Conservation (phyloP, 768 basidiomycete genomes). For the Suillus spraguei region DNA sequence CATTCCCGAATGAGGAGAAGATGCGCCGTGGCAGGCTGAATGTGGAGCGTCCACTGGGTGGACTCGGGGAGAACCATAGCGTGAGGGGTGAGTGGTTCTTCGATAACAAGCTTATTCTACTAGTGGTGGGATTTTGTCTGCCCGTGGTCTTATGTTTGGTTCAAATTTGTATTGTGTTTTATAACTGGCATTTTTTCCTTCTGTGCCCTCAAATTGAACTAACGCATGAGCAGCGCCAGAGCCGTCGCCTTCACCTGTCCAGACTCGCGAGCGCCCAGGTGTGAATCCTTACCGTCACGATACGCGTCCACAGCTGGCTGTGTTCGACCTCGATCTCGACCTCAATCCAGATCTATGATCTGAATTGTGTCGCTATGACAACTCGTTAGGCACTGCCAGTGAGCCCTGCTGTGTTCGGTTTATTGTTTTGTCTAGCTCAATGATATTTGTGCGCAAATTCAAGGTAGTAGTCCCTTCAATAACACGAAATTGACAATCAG, state of each 20-base stretch:
- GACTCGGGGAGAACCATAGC: slow-evolving; percentile 81
- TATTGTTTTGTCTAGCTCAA: not conserved
- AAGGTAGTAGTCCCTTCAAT: not conserved
- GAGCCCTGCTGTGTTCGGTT: not conserved
- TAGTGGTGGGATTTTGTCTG: not conserved
- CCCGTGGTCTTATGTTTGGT: not conserved
- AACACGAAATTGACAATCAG: no score
- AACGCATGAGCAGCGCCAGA: slow-evolving; percentile 51
- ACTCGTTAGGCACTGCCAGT: not conserved
- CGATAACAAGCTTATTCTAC: slow-evolving; percentile 8
- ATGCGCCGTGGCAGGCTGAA: slow-evolving; percentile 84
- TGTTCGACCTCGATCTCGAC: slow-evolving; percentile 83
- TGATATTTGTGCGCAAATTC: not conserved
- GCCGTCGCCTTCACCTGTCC: slow-evolving; percentile 54
- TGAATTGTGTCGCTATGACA: not conserved
- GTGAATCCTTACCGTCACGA: slow-evolving; percentile 76
- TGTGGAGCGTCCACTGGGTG: slow-evolving; percentile 76
- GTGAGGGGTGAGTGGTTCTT: slow-evolving; percentile 59
- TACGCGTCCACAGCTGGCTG: slow-evolving; percentile 57
- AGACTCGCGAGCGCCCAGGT: slow-evolving; percentile 50
- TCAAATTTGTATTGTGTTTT: not conserved
- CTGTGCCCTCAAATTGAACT: slow-evolving; percentile 13
- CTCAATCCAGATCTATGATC: slow-evolving; percentile 76
- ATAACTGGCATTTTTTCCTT: not conserved
- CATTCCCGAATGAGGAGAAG: slow-evolving; percentile 90